These are phyloP conservation scores for Vigna reflexopilosa DNA, from an alignment of 306 rosid species.

Conservation along the genomic window DNA sequence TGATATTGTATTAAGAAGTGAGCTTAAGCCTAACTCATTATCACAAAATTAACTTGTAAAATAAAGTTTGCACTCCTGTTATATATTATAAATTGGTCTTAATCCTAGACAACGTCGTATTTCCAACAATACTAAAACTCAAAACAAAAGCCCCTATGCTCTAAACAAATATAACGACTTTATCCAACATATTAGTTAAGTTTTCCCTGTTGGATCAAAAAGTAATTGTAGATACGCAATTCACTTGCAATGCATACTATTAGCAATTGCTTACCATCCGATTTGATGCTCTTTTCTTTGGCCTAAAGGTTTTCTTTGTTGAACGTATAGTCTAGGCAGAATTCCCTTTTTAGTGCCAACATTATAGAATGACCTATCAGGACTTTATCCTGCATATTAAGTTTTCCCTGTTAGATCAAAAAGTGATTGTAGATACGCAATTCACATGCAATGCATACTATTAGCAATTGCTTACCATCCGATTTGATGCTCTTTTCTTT, in stretches of 20 bases:
- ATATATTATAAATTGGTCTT: no score
- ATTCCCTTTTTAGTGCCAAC: constrained; percentile 8
- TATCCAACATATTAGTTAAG: constrained; percentile 10
- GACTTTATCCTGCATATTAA: constrained; percentile 7
- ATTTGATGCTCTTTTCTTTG: constrained; percentile 10
- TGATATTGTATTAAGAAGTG: no score
- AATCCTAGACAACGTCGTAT: no score
- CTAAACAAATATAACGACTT: constrained; percentile 9
- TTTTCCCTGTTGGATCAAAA: constrained; percentile 7
- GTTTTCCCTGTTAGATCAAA: constrained; percentile 1
- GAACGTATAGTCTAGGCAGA: not conserved
- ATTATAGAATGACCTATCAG: constrained; percentile 12
- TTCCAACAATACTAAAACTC: not conserved
- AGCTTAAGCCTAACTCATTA: no score
- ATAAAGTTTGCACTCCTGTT: no score
- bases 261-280: constrained; percentile 21
- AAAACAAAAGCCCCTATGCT: constrained; percentile 6
- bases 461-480: constrained; percentile 20
- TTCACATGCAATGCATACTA: constrained; percentile 23
- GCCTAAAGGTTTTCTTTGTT: constrained; percentile 15
- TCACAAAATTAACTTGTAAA: no score
- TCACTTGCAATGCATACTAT: constrained; percentile 24
- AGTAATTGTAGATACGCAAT: constrained; percentile 21
- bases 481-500: constrained; percentile 16
- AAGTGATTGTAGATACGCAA: constrained; percentile 22